phyloP scores from a whole-genome alignment of 75 land plant genomes.

The Cupressus sempervirens region DNA sequence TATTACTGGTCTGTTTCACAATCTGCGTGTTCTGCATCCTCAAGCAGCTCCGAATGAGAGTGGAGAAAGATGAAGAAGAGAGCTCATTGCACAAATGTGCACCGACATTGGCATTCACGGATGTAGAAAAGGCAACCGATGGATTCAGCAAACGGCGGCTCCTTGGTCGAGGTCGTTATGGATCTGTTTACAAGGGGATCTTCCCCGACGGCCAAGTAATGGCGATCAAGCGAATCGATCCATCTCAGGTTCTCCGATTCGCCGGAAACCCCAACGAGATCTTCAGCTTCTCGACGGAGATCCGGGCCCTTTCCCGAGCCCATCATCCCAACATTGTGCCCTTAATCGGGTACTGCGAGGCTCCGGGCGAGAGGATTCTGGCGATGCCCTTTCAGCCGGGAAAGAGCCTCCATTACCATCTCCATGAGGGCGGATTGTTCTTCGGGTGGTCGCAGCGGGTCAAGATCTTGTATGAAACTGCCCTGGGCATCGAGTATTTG shows the following conservation, averaged over 20 bases:
- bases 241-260: conserved; percentile 23
- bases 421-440: conserved; percentile 26
- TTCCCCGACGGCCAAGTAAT: conserved; percentile 9
- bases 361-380: conserved; percentile 45
- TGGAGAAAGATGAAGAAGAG: neutral
- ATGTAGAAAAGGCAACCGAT: conserved; percentile 39
- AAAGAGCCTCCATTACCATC: conserved; percentile 30
- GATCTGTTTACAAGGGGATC: conserved; percentile 30
- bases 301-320: conserved; percentile 35
- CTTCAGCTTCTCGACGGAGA: conserved; percentile 28
- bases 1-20: neutral
- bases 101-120: conserved; percentile 12
- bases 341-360: conserved; percentile 39
- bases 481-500: conserved; percentile 51
- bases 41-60: neutral
- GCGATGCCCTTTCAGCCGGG: conserved; percentile 21
- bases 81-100: neutral
- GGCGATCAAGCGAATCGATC: conserved; percentile 40
- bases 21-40: neutral
- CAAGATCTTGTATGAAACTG: conserved; percentile 34
- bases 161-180: conserved; percentile 40
- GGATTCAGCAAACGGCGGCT: conserved; percentile 28
- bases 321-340: conserved; percentile 43
- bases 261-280: conserved; percentile 12
- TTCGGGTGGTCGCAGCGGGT: conserved; percentile 38